These are phyloP conservation scores for Pseudotsuga menziesii DNA, from an alignment of 75 land plant genomes.

Conservation along the genomic window DNA sequence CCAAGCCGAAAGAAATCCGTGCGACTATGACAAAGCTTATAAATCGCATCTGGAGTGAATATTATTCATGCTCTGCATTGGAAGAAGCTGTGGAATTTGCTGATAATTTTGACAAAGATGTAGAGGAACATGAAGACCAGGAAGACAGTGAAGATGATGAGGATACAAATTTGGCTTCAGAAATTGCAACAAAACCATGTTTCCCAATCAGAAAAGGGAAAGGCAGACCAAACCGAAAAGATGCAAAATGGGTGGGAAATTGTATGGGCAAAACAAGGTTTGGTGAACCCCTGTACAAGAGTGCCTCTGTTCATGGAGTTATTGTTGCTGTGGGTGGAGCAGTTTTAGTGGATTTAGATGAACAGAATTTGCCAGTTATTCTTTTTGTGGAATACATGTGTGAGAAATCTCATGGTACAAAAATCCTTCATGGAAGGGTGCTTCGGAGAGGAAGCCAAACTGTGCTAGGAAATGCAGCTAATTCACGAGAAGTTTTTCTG, in stretches of 20 bases:
- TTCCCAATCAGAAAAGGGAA: background rate
- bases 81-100: slow-evolving; percentile 32
- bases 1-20: slow-evolving; percentile 73
- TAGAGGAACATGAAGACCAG: slow-evolving; percentile 44
- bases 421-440: slow-evolving; percentile 78
- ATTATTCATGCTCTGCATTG: slow-evolving; percentile 48
- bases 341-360: slow-evolving; percentile 46
- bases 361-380: slow-evolving; percentile 23
- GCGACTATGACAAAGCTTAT: slow-evolving; percentile 89
- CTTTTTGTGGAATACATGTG: slow-evolving; percentile 83
- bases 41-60: slow-evolving; percentile 89
- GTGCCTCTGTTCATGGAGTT: slow-evolving; percentile 41
- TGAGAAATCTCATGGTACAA: slow-evolving; percentile 49
- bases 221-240: slow-evolving; percentile 10
- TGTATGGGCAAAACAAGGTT: slow-evolving; percentile 32
- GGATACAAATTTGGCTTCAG: slow-evolving; percentile 9
- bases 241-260: slow-evolving; percentile 56
- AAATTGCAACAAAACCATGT: slow-evolving; percentile 1
- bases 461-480: slow-evolving; percentile 77
- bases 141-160: slow-evolving; percentile 58
- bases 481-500: slow-evolving; percentile 74
- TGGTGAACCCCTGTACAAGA: slow-evolving; percentile 45
- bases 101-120: slow-evolving; percentile 25
- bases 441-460: slow-evolving; percentile 57
- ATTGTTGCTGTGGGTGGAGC: slow-evolving; percentile 50